phyloP scores from a whole-genome alignment of 1,284 basidiomycete species.

The Ganoderma lucidum region DNA sequence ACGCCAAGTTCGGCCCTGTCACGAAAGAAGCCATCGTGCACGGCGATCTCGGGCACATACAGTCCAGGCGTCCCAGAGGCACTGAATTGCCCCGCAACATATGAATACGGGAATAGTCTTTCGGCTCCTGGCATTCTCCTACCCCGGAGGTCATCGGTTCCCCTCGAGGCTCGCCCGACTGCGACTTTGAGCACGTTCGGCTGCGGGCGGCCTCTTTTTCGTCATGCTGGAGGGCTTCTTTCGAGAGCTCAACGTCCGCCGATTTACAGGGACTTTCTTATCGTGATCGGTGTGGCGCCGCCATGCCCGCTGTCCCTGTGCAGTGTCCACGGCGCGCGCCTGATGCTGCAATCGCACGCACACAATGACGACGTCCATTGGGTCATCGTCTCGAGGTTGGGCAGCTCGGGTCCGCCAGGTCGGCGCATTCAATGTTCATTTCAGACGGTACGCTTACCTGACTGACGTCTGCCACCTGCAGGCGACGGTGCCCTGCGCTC shows the following conservation, averaged over 20 bases:
- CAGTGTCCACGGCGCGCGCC: neutral
- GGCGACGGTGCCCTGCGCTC: neutral
- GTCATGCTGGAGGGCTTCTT: neutral
- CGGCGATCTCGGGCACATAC: conserved; percentile 21
- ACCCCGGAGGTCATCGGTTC: neutral
- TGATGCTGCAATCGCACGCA: neutral
- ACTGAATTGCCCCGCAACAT: neutral
- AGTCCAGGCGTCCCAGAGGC: neutral
- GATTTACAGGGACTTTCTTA: neutral
- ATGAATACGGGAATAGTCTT: neutral
- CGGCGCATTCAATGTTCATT: conserved; percentile 6
- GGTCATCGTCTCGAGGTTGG: neutral
- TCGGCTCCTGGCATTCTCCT: neutral
- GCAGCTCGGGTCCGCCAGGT: neutral
- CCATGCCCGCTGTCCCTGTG: neutral
- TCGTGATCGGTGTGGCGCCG: neutral
- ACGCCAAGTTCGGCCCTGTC: conserved; percentile 15
- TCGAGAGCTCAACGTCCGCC: neutral
- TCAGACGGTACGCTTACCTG: neutral
- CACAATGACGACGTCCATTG: neutral
- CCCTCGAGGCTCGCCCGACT: neutral
- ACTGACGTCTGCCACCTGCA: neutral
- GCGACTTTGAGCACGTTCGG: neutral
- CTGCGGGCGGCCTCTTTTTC: neutral
- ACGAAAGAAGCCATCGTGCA: conserved; percentile 12